Evolutionary conservation across 345 rosid genomes (phyloP), one percentile per base, ranked within the genome.

Genomic region (Citrus cavaleriei): DNA sequence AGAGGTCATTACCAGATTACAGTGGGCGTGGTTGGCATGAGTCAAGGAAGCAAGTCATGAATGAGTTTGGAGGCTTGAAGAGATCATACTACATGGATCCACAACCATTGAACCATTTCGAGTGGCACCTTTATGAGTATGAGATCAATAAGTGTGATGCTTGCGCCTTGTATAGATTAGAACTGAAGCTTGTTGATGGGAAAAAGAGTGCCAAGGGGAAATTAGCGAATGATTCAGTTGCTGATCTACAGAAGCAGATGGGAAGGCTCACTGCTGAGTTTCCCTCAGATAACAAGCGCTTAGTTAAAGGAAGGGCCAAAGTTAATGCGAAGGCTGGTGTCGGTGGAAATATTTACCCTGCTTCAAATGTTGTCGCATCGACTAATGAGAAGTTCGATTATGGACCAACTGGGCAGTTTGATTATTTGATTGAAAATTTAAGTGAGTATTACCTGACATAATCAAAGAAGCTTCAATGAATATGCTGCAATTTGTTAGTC

Each of bases 31-130:
- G 99, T 34, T 96, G 98, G 98, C 99, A 96, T 61, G 99, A 97
- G 87, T 96, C 99, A 16, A 89, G 98, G 83, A 93, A 96, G 84
- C 98, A 94, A 87, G 89, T 94, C 83, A 94, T 96, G 99, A 91
- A 84, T 79, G 99, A 96, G 81, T 91, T 83, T 79, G 93, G 92
- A 30, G 99, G 98, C 74, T 87, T 94, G 77, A 96, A 96, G 87
- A 91, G 99, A 85, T 97, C 99, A 14, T 94, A 97, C 77, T 94
- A 97, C 86, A 97, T 97, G 99, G 99, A 97, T 80, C 98, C 99
- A 38, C 98, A 97, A 78, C 99, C 99, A 74, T 89, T 91, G 60
- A 88, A 89, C 84, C 88, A 91, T 77, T 90, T 92, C 30, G 98
- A 94, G 79, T 97, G 97, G 99, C 99, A 97, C 79, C 97, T 97